Evolutionary conservation across 129 eudicot species (phyloP).

Genomic region (carrot (Daucus carota)): DH1_v3.0 NC_030381.2:36791501-36792000

Average conservation of each 20-base stretch:
- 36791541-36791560: background rate
- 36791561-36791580: background rate
- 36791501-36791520: background rate
- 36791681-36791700: slow-evolving; percentile 61
- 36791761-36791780: background rate
- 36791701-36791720: slow-evolving; percentile 59
- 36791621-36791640: background rate
- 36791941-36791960: background rate
- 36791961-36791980: background rate
- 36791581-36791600: background rate
- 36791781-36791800: background rate
- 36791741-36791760: background rate
- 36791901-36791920: background rate
- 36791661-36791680: slow-evolving; percentile 12
- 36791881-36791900: background rate
- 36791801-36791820: background rate
- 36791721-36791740: slow-evolving; percentile 26
- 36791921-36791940: background rate
- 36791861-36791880: background rate
- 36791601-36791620: background rate
- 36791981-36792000: background rate
- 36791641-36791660: background rate
- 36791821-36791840: background rate
- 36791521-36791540: background rate
- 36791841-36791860: background rate